Base-by-base conservation (phyloP, 768 basidiomycete genomes). In the Hygrocybe punicea region DNA sequence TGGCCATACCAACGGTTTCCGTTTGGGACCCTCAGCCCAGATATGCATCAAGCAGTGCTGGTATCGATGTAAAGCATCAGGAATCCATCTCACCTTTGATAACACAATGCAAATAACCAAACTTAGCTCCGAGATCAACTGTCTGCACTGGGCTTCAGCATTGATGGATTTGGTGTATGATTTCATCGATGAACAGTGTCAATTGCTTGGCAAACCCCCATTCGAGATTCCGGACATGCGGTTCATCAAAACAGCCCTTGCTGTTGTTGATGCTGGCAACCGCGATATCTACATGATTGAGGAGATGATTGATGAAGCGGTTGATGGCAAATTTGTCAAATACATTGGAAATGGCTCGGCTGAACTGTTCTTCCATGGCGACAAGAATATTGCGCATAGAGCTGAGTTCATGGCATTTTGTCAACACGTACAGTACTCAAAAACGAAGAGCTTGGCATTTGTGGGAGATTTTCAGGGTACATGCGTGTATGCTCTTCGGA, bases 311-410 rank as follows among this genome's bases (percentile, higher is more conserved):
- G 50, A 57, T 17, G 48, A 23, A 2, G 49, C 42, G 9, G 7
- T 9, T 4, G 44, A 57, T 11, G 63, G 62, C 1, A 13, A 39
- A 9, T 70, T 69, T 53, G 25, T 40, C 2, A 70, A 70, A 55
- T 70, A 63, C 24, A 42, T 70, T 24, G 60, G 65, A 55, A 70
- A 69, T 52, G 61, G 59, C 6, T 59, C 55, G n/a, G 58, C 61
- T 5, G 34, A 54, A 11, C 62, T 62, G 2, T 56, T 65, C 35
- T 29, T 29, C 29, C 8, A 29, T 29, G 8, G 29, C 5, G 23
- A 9, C 10, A 44, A 55, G 46, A 17, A 25, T 33, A 10, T 24
- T 29, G 10, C 29, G 2, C 16, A 29, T 33, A 19, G 49, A 14
- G 33, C 49, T 13, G 11, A 57, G 10, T 65, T 65, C 21, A 56